These are phyloP conservation scores for Sporothrix inflata DNA, from an alignment of 2,329 filamentous ascomycete species.

Conservation along the genomic window DNA sequence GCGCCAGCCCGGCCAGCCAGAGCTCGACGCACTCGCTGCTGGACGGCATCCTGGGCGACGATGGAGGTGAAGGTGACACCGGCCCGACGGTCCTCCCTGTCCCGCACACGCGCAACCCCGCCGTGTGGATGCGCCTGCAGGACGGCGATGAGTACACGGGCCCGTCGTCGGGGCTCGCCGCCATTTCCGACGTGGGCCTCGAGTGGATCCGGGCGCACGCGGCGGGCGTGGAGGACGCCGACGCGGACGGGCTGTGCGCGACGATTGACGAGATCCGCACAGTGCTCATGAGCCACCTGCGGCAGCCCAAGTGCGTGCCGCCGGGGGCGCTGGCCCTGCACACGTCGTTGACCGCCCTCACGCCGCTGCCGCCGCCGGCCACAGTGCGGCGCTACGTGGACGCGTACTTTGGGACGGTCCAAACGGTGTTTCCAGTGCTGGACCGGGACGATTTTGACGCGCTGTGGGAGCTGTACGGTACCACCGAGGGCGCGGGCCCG, in stretches of 20 bases:
- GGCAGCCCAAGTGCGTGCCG: slow-evolving; percentile 28
- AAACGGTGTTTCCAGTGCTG: slow-evolving; percentile 23
- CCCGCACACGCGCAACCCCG: slow-evolving; percentile 10
- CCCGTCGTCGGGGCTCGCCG: slow-evolving; percentile 25
- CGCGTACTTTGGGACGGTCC: slow-evolving; percentile 27
- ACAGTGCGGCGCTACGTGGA: slow-evolving; percentile 22
- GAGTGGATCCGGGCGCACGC: slow-evolving; percentile 37
- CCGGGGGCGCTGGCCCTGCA: not conserved
- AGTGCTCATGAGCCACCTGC: slow-evolving; percentile 23
- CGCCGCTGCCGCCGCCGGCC: slow-evolving; percentile 8
- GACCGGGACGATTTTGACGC: slow-evolving; percentile 21
- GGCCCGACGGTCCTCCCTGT: not conserved
- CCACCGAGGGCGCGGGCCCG: not conserved
- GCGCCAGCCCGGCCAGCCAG: not conserved
- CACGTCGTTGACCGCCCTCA: not conserved
- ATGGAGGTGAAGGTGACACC: not conserved
- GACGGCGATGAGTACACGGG: slow-evolving; percentile 29
- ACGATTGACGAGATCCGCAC: slow-evolving; percentile 25
- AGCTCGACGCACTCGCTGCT: not conserved
- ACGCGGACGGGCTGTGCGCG: slow-evolving; percentile 21
- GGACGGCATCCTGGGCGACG: slow-evolving; percentile 9
- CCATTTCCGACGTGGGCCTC: slow-evolving; percentile 34
- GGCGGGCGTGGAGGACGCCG: slow-evolving; percentile 33
- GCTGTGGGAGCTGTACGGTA: slow-evolving; percentile 14
- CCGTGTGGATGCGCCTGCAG: slow-evolving; percentile 24